phyloP scores from a whole-genome alignment of 192 early-diverging fungal species.

The Jimgerdemannia flammicorona region DNA sequence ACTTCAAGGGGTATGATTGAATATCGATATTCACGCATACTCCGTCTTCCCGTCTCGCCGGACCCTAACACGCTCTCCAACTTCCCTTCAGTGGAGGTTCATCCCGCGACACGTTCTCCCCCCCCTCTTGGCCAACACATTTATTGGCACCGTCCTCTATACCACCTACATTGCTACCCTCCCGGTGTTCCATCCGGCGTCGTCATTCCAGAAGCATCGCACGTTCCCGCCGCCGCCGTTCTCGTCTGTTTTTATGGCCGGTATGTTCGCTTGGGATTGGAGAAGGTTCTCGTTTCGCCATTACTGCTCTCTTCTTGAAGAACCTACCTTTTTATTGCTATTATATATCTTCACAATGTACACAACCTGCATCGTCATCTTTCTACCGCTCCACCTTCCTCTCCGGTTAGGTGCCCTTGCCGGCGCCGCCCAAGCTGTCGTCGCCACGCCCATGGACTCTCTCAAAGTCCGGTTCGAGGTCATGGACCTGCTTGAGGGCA shows the following conservation, averaged over 20 bases:
- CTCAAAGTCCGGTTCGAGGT: conserved; percentile 73
- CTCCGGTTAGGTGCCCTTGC: conserved; percentile 47
- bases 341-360: not conserved
- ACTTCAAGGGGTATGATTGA: conserved; percentile 47
- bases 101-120: conserved; percentile 68
- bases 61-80: not conserved
- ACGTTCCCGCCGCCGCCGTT: conserved; percentile 51
- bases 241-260: conserved; percentile 46
- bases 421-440: conserved; percentile 67
- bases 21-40: not conserved
- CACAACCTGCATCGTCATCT: conserved; percentile 23
- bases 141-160: conserved; percentile 71
- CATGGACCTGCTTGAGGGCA: conserved; percentile 64
- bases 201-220: conserved; percentile 37
- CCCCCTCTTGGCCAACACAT: conserved; percentile 69
- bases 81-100: conserved; percentile 44
- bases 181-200: conserved; percentile 45
- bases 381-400: conserved; percentile 12
- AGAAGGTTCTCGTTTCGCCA: not conserved
- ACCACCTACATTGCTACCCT: conserved; percentile 67
- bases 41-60: not conserved
- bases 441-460: conserved; percentile 73
- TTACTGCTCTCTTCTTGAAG: not conserved
- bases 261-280: not conserved
- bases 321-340: too few species aligned